Evolutionary conservation across 768 basidiomycete species (phyloP), one percentile per base, ranked within the genome.

Genomic region (Tylopilus vinaceipallidus): DNA sequence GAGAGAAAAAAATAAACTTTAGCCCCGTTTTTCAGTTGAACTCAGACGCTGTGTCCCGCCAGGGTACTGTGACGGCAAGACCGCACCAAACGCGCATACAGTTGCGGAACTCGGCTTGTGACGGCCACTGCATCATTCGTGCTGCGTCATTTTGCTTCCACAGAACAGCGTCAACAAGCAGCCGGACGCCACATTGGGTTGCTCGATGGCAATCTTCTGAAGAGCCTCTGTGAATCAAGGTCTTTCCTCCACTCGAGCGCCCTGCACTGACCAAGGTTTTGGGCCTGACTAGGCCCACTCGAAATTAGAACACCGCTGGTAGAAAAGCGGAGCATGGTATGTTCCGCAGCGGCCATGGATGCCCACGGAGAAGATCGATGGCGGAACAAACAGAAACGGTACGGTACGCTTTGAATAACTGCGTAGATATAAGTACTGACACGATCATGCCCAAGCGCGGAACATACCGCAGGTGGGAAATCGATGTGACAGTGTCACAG

Each of bases 51-150:
- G 55, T 55, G 52, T 44, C 47, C 58, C 52, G 54, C 33, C 62
- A 64, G 44, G 62, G 62, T 38, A 22, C 2, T 35, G 33, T 63
- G 51, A 63, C 62, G 59, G 61, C 61, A 63, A 56, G 53, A 64
- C 49, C 53, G 49, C 51, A 55, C 59, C 59, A 62, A 62, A 64
- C 48, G 50, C 59, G 56, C 45, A 47, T 42, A 47, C 45, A 39
- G 45, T 47, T 48, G 57, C 55, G 49, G 53, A 55, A 51, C 53
- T 59, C 47, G 49, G 43, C 52, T 49, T 54, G 47, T 17, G 42
- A 54, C 50, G n/a, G 20, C 48, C 37, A 64, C 41, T 24, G 47
- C 36, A 52, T 35, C 32, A 45, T 41, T 42, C 2, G 36, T 37
- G 13, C 47, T 45, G 42, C 22, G 42, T 50, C 47, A 44, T 37